A percentile compares a stretch with the other conserved stretches of the same genome.
Evolutionary conservation across 1,284 basidiomycete species (phyloP).

Genomic region (Leccinum cinnamomeum): DNA sequence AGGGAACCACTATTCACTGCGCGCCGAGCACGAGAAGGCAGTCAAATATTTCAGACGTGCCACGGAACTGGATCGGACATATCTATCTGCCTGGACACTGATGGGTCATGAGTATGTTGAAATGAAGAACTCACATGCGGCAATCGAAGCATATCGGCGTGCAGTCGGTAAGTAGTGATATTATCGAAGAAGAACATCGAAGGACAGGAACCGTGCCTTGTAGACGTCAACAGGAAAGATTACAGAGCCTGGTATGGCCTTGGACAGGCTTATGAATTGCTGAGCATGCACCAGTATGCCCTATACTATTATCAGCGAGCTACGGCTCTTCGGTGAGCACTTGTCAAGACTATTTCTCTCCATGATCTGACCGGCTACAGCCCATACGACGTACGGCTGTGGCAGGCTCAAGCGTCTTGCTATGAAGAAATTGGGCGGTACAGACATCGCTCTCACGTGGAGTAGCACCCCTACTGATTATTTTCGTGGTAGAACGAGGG

Average conservation of each 20-base stretch:
- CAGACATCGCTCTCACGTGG: conserved; percentile 20
- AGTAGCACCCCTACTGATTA: conserved; percentile 4
- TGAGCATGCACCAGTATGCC: conserved; percentile 96
- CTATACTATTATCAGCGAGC: conserved; percentile 97
- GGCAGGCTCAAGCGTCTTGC: conserved; percentile 93
- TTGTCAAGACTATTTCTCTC: background rate
- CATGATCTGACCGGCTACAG: conserved; percentile 42
- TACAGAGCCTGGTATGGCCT: conserved; percentile 99
- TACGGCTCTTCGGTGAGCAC: conserved; percentile 77
- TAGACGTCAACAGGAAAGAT: conserved; percentile 94
- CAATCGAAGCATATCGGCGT: conserved; percentile 95
- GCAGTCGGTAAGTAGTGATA: conserved; percentile 74
- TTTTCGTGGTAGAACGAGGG: conserved; percentile 51
- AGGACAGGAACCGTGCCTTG: background rate
- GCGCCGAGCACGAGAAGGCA: conserved; percentile 93
- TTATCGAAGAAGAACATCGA: background rate
- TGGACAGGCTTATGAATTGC: conserved; percentile 95
- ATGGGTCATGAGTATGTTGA: conserved; percentile 99
- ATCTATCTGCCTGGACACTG: conserved; percentile 97
- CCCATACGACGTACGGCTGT: conserved; percentile 95
- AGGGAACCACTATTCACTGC: conserved; percentile 97
- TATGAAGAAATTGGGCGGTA: conserved; percentile 90
- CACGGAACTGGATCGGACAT: conserved; percentile 91
- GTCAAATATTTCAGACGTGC: conserved; percentile 95
- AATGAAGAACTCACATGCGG: conserved; percentile 98